Base-by-base conservation (phyloP, 1,139 yeast species). In the Insectozyma bohioensis region DNA sequence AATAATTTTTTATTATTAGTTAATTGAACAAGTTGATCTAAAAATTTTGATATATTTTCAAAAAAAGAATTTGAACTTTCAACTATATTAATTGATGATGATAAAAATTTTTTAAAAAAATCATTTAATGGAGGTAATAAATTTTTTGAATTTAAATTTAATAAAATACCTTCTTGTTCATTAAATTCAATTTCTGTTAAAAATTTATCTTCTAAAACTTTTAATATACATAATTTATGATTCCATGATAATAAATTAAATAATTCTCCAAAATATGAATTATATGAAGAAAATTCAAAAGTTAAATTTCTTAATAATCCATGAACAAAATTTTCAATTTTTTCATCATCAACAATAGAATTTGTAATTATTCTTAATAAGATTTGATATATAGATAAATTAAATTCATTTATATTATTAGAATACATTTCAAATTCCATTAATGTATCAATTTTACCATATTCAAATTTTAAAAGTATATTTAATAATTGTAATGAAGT, bases 351-450 rank as follows among this genome's bases (percentile, higher is more conserved):
- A 2, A 15, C 23, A 2, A 5, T 13, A 6, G 28, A n/a, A 3
- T 13, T 15, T 3, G 33, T 15, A 0, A 61, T 40, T 1, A 53
- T 40, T 25, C 57, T 45, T 3, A 66, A 38, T 7, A 78, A 49
- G 13, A 77, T 51, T 46, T 80, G 86, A 33, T 67, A 63, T 2
- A 77, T 46, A 0, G 78, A 72, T 19, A 80, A 47, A 45, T 75
- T 79, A 51, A 77, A 78, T 33, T 74, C 78, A 40, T 72, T 67
- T n/a, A 64, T 55, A 2, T 40, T 26, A 2, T 31, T n/a, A 1
- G 55, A 44, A 11, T 46, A 33, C 2, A 31, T 33, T 9, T 40
- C 36, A n/a, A 64, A 42, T 20, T 60, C 63, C 3, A 39, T 41
- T 9, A 51, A 36, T 4, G 40, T 31, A 4, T 25, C 30, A 12